phyloP scores from a whole-genome alignment of 306 rosid genomes.

The Potentilla sterilis region DNA sequence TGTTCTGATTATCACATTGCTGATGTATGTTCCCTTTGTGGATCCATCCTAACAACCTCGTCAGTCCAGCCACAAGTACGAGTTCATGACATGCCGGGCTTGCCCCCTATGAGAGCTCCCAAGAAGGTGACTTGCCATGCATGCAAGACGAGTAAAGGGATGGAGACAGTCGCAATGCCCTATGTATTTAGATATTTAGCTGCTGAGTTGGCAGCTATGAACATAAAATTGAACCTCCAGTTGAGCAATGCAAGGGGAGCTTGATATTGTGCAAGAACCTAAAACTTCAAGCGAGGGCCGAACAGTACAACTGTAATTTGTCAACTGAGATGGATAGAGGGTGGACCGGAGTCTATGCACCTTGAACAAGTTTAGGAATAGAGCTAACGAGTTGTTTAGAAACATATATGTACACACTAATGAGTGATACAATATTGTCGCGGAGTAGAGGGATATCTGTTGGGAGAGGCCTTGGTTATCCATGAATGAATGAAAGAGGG shows the following conservation, averaged over 20 bases:
- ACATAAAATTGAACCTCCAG: conserved; percentile 78
- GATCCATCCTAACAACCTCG: conserved; percentile 70
- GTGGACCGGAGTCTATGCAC: not conserved
- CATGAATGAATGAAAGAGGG: not conserved
- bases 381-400: not conserved
- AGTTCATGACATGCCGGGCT: conserved; percentile 47
- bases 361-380: not conserved
- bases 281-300: not conserved
- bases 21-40: conserved; percentile 83
- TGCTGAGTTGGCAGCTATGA: conserved; percentile 95
- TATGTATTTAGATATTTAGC: conserved; percentile 83
- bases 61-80: conserved; percentile 50
- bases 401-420: not conserved
- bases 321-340: not conserved
- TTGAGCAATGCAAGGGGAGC: conserved; percentile 37
- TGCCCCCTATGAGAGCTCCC: conserved; percentile 59
- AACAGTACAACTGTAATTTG: not conserved
- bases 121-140: conserved; percentile 64
- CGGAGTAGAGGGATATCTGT: not conserved
- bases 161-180: conserved; percentile 96
- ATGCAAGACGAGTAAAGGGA: conserved; percentile 78
- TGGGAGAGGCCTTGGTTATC: not conserved
- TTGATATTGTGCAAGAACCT: conserved; percentile 16
- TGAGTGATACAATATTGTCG: not conserved
- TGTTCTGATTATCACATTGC: conserved; percentile 94